Conservation (phyloP, 2,329 filamentous ascomycete genomes). For the Eutypa lata region DNA sequence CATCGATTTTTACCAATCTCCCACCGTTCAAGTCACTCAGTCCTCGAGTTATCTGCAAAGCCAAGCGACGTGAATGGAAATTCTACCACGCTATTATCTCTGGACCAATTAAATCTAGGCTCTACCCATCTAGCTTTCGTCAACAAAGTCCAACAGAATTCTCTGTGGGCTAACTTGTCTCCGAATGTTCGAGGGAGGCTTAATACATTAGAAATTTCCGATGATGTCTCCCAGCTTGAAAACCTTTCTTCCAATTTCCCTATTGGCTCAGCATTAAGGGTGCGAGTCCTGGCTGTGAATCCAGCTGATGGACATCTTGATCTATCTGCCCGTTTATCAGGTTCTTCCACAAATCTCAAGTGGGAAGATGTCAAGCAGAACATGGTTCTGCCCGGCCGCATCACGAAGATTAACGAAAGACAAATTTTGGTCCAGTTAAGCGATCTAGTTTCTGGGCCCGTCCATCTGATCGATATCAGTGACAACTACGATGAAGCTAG, state of each 20-base stretch:
- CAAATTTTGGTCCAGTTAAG: slow-evolving; percentile 84
- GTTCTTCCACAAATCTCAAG: slow-evolving; percentile 54
- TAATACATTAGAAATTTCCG: slow-evolving; percentile 77
- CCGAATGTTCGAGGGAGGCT: slow-evolving; percentile 85
- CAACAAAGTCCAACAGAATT: slow-evolving; percentile 80
- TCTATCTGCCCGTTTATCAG: slow-evolving; percentile 70
- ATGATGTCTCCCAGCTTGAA: slow-evolving; percentile 76
- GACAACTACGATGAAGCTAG: slow-evolving; percentile 85
- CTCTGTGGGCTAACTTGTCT: slow-evolving; percentile 86
- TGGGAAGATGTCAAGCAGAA: slow-evolving; percentile 73
- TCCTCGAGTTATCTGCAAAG: slow-evolving; percentile 86
- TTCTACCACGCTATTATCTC: slow-evolving; percentile 51
- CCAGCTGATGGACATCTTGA: slow-evolving; percentile 72
- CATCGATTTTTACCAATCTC: slow-evolving; percentile 90
- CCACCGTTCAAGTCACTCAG: slow-evolving; percentile 75
- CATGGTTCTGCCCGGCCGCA: slow-evolving; percentile 76
- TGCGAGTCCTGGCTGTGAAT: slow-evolving; percentile 75
- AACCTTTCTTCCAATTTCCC: slow-evolving; percentile 80
- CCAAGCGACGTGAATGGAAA: slow-evolving; percentile 57
- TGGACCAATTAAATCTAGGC: slow-evolving; percentile 71
- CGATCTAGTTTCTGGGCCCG: slow-evolving; percentile 72
- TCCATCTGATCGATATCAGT: slow-evolving; percentile 77
- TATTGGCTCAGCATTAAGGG: slow-evolving; percentile 81
- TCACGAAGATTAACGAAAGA: slow-evolving; percentile 82
- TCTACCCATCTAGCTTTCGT: slow-evolving; percentile 78